These are phyloP conservation scores for Lentinula guzmanii DNA, from an alignment of 768 basidiomycete genomes.

Conservation along the genomic window DNA sequence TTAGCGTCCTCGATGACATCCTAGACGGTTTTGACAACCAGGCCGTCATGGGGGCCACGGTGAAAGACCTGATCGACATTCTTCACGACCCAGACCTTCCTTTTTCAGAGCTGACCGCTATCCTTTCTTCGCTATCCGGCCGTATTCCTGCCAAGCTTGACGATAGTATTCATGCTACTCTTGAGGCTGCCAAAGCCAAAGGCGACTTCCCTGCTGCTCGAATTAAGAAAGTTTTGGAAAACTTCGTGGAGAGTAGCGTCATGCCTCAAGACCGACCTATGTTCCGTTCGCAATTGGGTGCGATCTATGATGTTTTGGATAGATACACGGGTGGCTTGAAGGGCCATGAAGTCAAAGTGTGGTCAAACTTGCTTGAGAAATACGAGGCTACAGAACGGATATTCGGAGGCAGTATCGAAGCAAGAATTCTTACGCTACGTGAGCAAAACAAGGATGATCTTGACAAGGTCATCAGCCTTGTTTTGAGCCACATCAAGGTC, in stretches of 20 bases:
- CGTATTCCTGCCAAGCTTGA: slow-evolving; percentile 92
- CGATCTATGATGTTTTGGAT: slow-evolving; percentile 72
- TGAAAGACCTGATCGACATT: slow-evolving; percentile 81
- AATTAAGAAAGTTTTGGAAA: slow-evolving; percentile 81
- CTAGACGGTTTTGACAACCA: slow-evolving; percentile 97
- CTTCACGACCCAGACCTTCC: slow-evolving; percentile 85
- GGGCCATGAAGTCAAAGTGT: slow-evolving; percentile 73
- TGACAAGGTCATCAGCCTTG: slow-evolving; percentile 79
- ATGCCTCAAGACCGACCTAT: slow-evolving; percentile 74
- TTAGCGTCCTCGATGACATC: slow-evolving; percentile 80
- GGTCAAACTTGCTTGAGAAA: slow-evolving; percentile 69
- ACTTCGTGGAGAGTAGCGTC: slow-evolving; percentile 76
- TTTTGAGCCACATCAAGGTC: slow-evolving; percentile 94
- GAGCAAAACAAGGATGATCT: slow-evolving; percentile 92
- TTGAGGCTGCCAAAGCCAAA: slow-evolving; percentile 74
- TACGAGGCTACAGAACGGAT: slow-evolving; percentile 88
- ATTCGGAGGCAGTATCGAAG: slow-evolving; percentile 93
- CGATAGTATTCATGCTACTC: slow-evolving; percentile 70
- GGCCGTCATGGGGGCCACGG: slow-evolving; percentile 76
- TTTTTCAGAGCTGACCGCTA: slow-evolving; percentile 77
- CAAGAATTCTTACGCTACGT: slow-evolving; percentile 81
- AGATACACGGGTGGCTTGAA: slow-evolving; percentile 80
- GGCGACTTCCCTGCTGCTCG: slow-evolving; percentile 87
- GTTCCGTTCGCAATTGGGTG: slow-evolving; percentile 66
- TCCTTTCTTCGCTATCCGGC: slow-evolving; percentile 84